Conservation (phyloP, 2,329 filamentous ascomycete genomes). For the Aspergillus sp. region DNA sequence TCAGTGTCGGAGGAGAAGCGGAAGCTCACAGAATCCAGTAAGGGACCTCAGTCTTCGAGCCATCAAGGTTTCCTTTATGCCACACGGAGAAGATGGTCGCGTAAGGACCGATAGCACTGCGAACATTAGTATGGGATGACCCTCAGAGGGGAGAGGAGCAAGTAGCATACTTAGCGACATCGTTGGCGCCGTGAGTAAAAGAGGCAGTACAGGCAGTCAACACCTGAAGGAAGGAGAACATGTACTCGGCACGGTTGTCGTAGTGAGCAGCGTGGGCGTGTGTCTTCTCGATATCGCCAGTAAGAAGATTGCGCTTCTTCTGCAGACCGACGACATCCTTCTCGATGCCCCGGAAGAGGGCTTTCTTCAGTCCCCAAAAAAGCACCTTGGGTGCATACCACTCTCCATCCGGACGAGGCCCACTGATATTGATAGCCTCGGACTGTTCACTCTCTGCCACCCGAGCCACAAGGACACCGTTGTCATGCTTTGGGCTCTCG, state of each 20-base stretch:
- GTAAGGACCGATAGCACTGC: constrained; percentile 18
- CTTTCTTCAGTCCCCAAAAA: constrained; percentile 14
- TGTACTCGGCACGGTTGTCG: constrained; percentile 17
- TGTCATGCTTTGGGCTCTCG: constrained; percentile 2
- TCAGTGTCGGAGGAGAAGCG: too few relatives aligned
- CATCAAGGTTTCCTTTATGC: constrained; percentile 1
- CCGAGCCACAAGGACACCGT: background rate
- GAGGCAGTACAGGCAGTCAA: constrained; percentile 17
- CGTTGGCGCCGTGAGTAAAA: constrained; percentile 19
- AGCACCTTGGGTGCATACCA: constrained; percentile 8
- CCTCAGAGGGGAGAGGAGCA: background rate
- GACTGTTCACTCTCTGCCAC: background rate
- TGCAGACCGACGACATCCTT: constrained; percentile 16
- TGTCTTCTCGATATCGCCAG: constrained; percentile 16
- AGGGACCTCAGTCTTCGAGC: constrained; percentile 13
- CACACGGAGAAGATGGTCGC: constrained; percentile 19
- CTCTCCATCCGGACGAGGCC: constrained; percentile 15
- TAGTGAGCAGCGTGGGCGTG: constrained; percentile 17
- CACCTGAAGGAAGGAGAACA: constrained; percentile 19
- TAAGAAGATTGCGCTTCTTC: constrained; percentile 14
- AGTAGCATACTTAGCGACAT: constrained; percentile 16
- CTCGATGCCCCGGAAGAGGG: constrained; percentile 17
- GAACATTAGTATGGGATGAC: background rate
- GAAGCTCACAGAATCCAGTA: constrained; percentile 21
- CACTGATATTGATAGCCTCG: constrained; percentile 7